These are phyloP conservation scores for Hymenoscyphus repandus DNA, from an alignment of 2,329 filamentous ascomycete species.

Conservation along the genomic window DNA sequence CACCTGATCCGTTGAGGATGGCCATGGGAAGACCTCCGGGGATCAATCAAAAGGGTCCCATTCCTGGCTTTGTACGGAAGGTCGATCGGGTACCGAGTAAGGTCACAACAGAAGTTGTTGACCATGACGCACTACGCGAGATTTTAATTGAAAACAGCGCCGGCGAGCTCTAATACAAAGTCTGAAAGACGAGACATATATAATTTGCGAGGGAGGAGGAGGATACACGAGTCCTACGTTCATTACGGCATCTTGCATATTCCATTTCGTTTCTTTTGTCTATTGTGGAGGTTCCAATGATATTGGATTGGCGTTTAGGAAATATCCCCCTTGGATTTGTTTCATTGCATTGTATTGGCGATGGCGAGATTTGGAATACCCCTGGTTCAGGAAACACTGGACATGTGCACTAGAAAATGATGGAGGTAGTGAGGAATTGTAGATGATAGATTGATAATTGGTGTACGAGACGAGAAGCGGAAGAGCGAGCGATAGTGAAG, in stretches of 20 bases:
- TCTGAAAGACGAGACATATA: background rate
- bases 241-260: background rate
- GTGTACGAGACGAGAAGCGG: too few species aligned
- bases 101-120: constrained; percentile 24
- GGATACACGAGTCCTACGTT: background rate
- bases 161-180: too few species aligned
- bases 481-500: too few species aligned
- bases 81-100: constrained; percentile 26
- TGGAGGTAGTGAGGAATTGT: too few species aligned
- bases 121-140: constrained; percentile 29
- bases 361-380: too few species aligned
- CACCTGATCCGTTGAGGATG: constrained; percentile 30
- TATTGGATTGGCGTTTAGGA: too few species aligned
- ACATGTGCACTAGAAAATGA: too few species aligned
- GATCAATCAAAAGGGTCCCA: constrained; percentile 72
- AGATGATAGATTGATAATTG: too few species aligned
- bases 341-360: too few species aligned
- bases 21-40: constrained; percentile 54
- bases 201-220: background rate
- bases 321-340: too few species aligned
- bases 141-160: constrained; percentile 19
- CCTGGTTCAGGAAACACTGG: too few species aligned
- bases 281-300: background rate
- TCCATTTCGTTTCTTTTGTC: background rate
- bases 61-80: constrained; percentile 61